Evolutionary conservation across 352 stramenopile genomes (phyloP), one percentile per base, ranked within the genome.

Genomic region (Blastocystis sp.): DNA sequence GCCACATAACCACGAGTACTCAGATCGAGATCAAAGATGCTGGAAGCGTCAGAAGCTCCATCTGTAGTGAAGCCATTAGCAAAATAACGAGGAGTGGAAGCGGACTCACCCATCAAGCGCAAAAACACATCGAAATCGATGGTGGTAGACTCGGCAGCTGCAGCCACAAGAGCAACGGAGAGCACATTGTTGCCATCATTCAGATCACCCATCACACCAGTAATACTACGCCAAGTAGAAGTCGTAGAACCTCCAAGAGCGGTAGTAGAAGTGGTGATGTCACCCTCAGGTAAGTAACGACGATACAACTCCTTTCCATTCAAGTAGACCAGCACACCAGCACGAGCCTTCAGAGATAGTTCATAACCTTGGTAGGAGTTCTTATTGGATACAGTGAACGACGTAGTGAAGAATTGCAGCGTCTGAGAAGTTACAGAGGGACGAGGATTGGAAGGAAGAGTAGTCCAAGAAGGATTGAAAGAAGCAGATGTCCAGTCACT

Each of bases 241-340:
- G 71, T 51, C 4, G 16, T 39, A 24, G 16, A 11, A 42, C 71
- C 71, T 29, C 71, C 56, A 43, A n/a, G 67, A 42, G 71, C 27
- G 2, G 71, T 81, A 14, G 71, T 67, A 7, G 35, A 49, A 43
- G 35, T 67, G 7, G 24, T 43, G 32, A 67, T 35, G n/a, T 1
- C 71, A 42, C 71, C 71, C n/a, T 35, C 71, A 67, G 71, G 51
- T 27, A 81, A 14, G 56, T 67, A 67, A 39, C 56, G 56, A 29
- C 49, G 56, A 35, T 85, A 69, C 1, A 85, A 35, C 37, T 85
- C 49, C 39, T 67, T 29, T 29, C 52, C 74, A 19, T 85, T 85
- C 56, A 85, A 27, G 56, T 81, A 81, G 1, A 59, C 42, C n/a
- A 81, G 9, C 2, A 81, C 71, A n/a, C 71, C 71, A 12, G 71